Evolutionary conservation across 805 yeast species (phyloP).

Genomic region (Metschnikowia gelsemii): DNA sequence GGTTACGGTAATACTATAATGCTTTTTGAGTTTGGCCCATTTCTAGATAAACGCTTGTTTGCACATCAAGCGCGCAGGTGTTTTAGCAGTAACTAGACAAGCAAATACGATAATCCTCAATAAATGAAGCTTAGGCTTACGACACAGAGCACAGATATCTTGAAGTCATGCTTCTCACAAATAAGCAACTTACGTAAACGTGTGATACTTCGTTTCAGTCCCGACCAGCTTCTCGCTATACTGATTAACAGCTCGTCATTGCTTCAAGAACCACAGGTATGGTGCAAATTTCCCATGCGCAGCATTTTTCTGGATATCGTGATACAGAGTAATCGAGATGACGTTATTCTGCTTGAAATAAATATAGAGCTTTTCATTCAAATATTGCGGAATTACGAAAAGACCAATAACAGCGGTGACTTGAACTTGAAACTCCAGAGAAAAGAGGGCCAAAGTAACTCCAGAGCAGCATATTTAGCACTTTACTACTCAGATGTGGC

Average conservation of each 20-base stretch:
- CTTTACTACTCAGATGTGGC: conserved; percentile 52
- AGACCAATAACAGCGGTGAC: conserved; percentile 50
- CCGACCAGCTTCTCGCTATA: conserved; percentile 47
- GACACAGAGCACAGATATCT: conserved; percentile 27
- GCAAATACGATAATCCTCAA: not conserved
- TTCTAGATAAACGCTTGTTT: not conserved
- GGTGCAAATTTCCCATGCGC: conserved; percentile 54
- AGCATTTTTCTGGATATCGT: conserved; percentile 50
- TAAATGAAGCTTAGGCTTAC: conserved; percentile 29
- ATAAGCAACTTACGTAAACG: conserved; percentile 52
- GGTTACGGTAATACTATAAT: too few relatives aligned
- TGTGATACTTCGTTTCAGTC: conserved; percentile 58
- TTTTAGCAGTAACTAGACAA: too few relatives aligned
- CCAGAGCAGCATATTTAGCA: conserved; percentile 51
- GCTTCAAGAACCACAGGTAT: conserved; percentile 61
- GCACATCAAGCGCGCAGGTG: conserved; percentile 2
- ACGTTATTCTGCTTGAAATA: conserved; percentile 58
- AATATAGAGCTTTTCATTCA: conserved; percentile 60
- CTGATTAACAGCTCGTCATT: conserved; percentile 43
- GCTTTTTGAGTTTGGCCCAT: too few relatives aligned
- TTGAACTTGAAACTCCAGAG: conserved; percentile 53
- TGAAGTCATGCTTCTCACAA: conserved; percentile 45
- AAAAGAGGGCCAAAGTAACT: conserved; percentile 30
- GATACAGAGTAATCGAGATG: conserved; percentile 51
- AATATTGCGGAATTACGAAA: conserved; percentile 56